Conservation (phyloP, 1,139 yeast genomes). For the Nadsonia starkeyi-henricii region DNA sequence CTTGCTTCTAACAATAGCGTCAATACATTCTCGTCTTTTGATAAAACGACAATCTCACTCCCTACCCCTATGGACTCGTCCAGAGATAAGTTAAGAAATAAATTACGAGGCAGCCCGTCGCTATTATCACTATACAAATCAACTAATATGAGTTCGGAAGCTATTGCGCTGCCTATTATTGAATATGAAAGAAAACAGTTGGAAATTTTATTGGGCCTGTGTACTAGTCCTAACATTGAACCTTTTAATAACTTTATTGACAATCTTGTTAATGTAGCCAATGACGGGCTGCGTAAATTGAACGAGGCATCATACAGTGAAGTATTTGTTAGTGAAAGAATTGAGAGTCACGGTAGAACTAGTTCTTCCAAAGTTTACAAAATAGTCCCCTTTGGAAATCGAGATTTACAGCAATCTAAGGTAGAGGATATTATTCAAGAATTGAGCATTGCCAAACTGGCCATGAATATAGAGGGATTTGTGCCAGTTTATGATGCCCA, state of each 20-base stretch:
- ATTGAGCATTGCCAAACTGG: conserved; percentile 28
- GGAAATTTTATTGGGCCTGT: conserved; percentile 24
- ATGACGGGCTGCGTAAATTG: conserved; percentile 21
- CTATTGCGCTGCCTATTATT: conserved; percentile 21
- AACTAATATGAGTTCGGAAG: conserved; percentile 14
- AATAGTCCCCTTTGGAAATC: conserved; percentile 37
- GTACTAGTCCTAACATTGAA: conserved; percentile 21
- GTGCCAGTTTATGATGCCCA: conserved; percentile 28
- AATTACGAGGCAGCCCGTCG: conserved; percentile 39
- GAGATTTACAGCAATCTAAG: conserved; percentile 29
- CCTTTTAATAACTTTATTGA: conserved; percentile 21
- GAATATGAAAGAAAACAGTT: conserved; percentile 20
- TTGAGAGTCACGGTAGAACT: conserved; percentile 1
- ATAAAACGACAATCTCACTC: conserved; percentile 35
- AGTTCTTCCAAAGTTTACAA: conserved; percentile 26
- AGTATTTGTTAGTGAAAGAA: conserved; percentile 21
- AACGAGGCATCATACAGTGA: conserved; percentile 36
- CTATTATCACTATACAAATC: conserved; percentile 27
- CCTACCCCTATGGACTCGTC: conserved; percentile 45
- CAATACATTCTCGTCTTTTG: conserved; percentile 8
- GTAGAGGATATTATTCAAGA: conserved; percentile 35
- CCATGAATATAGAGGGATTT: conserved; percentile 29
- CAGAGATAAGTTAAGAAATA: conserved; percentile 38
- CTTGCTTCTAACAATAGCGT: background rate
- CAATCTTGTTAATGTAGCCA: conserved; percentile 11